phyloP scores from a whole-genome alignment of 108 stramenopile genomes.

The Fragilariopsis cylindrus region DNA sequence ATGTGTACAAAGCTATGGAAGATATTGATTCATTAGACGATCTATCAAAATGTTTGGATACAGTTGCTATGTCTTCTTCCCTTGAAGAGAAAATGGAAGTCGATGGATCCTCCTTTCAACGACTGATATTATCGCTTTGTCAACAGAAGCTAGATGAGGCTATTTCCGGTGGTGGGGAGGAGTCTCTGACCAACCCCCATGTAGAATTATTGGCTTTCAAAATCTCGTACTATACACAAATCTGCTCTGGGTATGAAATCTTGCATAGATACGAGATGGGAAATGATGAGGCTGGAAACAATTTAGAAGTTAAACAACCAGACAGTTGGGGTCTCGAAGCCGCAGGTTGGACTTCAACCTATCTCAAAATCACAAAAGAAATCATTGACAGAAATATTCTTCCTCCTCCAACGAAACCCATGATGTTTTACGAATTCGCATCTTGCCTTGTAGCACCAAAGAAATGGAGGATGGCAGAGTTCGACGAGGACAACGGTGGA shows the following conservation, averaged over 20 bases:
- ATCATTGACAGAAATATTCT: conserved; percentile 18
- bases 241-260: conserved; percentile 57
- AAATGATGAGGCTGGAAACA: conserved; percentile 6
- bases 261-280: conserved; percentile 60
- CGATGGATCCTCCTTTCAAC: conserved; percentile 68
- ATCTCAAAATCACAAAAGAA: conserved; percentile 35
- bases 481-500: conserved; percentile 30
- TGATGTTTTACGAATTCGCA: conserved; percentile 40
- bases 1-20: conserved; percentile 62
- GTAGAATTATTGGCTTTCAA: conserved; percentile 54
- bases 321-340: conserved; percentile 43
- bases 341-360: conserved; percentile 36
- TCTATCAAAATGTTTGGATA: conserved; percentile 64
- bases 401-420: conserved; percentile 8
- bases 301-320: conserved; percentile 16
- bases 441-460: conserved; percentile 30
- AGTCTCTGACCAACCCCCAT: conserved; percentile 39
- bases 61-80: conserved; percentile 54
- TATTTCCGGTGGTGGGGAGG: conserved; percentile 24
- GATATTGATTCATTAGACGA: conserved; percentile 66
- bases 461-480: conserved; percentile 32
- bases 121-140: conserved; percentile 57
- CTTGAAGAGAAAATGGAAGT: conserved; percentile 69
- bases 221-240: conserved; percentile 58
- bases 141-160: conserved; percentile 57